Conservation (phyloP, 1,139 yeast species). For the Zygoascus hellenicus region DNA sequence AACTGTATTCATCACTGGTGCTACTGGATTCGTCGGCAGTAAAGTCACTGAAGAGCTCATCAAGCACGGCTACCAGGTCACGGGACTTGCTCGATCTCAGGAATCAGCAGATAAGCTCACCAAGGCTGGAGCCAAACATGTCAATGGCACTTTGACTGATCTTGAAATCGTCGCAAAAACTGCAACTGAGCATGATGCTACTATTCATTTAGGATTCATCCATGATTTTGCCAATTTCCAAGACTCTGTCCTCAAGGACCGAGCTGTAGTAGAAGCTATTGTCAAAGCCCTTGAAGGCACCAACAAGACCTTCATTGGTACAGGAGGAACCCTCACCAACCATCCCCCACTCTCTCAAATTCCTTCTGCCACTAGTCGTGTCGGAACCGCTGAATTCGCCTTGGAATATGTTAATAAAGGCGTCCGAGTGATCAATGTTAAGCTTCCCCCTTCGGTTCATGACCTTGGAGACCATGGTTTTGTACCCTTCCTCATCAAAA, state of each 20-base stretch:
- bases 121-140: slow-evolving; percentile 3
- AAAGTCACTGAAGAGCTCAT: slow-evolving; percentile 37
- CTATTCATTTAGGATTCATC: slow-evolving; percentile 34
- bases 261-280: slow-evolving; percentile 25
- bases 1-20: slow-evolving; percentile 48
- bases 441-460: slow-evolving; percentile 9
- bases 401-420: slow-evolving; percentile 4
- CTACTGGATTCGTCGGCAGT: slow-evolving; percentile 53
- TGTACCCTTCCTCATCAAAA: slow-evolving; percentile 18
- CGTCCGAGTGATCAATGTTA: not conserved
- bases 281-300: slow-evolving; percentile 27
- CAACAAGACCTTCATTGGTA: slow-evolving; percentile 16
- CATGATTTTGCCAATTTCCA: slow-evolving; percentile 25
- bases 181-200: slow-evolving; percentile 32
- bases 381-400: not conserved
- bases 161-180: slow-evolving; percentile 27
- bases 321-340: slow-evolving; percentile 1
- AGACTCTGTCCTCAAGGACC: slow-evolving; percentile 22
- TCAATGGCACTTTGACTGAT: slow-evolving; percentile 28
- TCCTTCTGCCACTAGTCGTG: not conserved
- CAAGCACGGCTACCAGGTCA: slow-evolving; percentile 41
- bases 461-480: slow-evolving; percentile 23
- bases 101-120: slow-evolving; percentile 33
- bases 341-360: not conserved
- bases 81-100: slow-evolving; percentile 52